Evolutionary conservation across 1,139 yeast species (phyloP).

Genomic region (Torulaspora pretoriensis): DNA sequence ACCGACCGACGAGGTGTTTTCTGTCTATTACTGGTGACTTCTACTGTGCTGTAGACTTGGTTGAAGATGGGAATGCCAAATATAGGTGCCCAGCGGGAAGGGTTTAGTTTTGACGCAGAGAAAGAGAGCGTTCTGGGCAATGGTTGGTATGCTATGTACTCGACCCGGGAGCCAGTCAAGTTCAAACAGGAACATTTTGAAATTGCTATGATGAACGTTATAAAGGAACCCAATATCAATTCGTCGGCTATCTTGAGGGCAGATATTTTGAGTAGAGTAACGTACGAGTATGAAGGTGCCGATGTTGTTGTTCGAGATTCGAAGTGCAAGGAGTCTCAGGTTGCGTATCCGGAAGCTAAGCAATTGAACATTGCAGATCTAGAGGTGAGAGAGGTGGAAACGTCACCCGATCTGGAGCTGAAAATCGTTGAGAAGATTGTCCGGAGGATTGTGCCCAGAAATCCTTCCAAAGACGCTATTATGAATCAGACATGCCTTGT

Average conservation of each 20-base stretch:
- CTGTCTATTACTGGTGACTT: neutral
- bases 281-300: slow-evolving; percentile 41
- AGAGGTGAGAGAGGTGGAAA: slow-evolving; percentile 39
- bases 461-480: slow-evolving; percentile 77
- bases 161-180: slow-evolving; percentile 32
- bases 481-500: slow-evolving; percentile 81
- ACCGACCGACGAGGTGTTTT: neutral
- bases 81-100: slow-evolving; percentile 13
- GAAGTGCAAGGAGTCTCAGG: slow-evolving; percentile 11
- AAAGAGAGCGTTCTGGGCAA: slow-evolving; percentile 53
- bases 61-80: slow-evolving; percentile 1
- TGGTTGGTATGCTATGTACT: slow-evolving; percentile 58
- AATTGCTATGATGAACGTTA: slow-evolving; percentile 73
- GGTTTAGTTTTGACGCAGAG: slow-evolving; percentile 33
- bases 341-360: slow-evolving; percentile 29
- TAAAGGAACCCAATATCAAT: slow-evolving; percentile 83
- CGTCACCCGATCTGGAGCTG: slow-evolving; percentile 18
- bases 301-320: slow-evolving; percentile 10
- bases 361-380: slow-evolving; percentile 50
- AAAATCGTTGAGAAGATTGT: slow-evolving; percentile 47
- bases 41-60: neutral
- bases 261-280: slow-evolving; percentile 63
- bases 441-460: slow-evolving; percentile 80
- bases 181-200: slow-evolving; percentile 54
- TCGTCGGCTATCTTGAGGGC: slow-evolving; percentile 89